Evolutionary conservation across 2,329 filamentous ascomycete genomes (phyloP), one percentile per base, ranked within the genome.

Genomic region (Diaporthe sp.): DNA sequence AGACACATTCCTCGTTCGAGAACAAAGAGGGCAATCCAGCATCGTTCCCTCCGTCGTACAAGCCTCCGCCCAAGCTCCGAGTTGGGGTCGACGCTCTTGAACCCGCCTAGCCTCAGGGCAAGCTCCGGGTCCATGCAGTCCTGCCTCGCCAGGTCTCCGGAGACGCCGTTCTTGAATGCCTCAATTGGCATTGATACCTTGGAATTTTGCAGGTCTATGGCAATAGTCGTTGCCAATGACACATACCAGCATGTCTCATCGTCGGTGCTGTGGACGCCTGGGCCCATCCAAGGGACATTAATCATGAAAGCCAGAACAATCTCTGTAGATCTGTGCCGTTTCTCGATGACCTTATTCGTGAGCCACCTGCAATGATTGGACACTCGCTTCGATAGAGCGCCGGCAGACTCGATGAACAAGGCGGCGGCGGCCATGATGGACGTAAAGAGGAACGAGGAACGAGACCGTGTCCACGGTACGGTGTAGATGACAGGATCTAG

Each of bases 241-340:
- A 95, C 90, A 78, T 94, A 94, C 57, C 90, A 89, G 75, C 92
- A 94, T 0, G 93, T 94, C 79, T 94, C 93, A 76, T 95, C 93
- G 77, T 94, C 93, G 13, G 92, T 92, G 81, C 91, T 92, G 79
- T 93, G 91, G 75, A 89, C 85, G 2, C 92, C 91, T 1, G 92
- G 91, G 42, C 90, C 90, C 89, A 94, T 94, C 93, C 93, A 95
- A 0, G 93, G 93, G 9, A 95, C 89, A 76, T 94, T 94, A 44
- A 94, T 89, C 90, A 95, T 93, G 80, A 94, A 94, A 0, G 92
- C 93, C 1, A 95, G 84, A 0, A 95, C 91, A 74, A 95, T 94
- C 81, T 95, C 93, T 8, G 94, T 92, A 0, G 93, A 95, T 74
- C 92, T 89, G 79, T 91, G 89, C 2, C 92, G 89, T 61, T 89